These are phyloP conservation scores for Monosporascus cannonballus DNA, from an alignment of 2,329 filamentous ascomycete species.

Conservation along the genomic window DNA sequence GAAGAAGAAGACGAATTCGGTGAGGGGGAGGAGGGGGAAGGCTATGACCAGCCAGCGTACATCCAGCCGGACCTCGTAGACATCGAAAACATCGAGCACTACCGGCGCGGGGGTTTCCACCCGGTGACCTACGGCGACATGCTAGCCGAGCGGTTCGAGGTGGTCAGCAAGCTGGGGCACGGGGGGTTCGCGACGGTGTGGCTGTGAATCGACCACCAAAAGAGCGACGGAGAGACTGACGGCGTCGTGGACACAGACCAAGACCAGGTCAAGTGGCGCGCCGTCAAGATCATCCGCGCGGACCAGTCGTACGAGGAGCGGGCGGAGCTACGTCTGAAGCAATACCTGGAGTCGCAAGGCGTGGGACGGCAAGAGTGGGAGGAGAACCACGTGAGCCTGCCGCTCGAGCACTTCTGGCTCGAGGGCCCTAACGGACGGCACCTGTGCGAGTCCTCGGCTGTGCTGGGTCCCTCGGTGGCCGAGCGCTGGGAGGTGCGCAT, in stretches of 20 bases:
- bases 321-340: not conserved
- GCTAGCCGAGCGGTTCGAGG: not conserved
- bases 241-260: not conserved
- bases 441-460: constrained; percentile 1
- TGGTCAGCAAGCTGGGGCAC: not conserved
- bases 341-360: not conserved
- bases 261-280: not conserved
- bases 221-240: not conserved
- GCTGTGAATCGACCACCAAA: not conserved
- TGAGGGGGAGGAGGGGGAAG: too few species aligned
- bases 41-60: not conserved
- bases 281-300: not conserved
- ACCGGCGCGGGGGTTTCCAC: not conserved
- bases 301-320: not conserved
- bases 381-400: constrained; percentile 1
- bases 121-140: not conserved
- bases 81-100: not conserved
- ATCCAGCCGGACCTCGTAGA: not conserved
- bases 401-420: constrained; percentile 4
- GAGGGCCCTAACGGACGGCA: constrained; percentile 6
- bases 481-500: not conserved
- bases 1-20: too few species aligned
- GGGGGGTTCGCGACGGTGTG: not conserved
- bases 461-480: constrained; percentile 1
- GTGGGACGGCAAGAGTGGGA: not conserved